These are phyloP conservation scores for Neckera pumila DNA, from an alignment of 225 moss, liverwort and hornwort species.

Conservation along the genomic window DNA sequence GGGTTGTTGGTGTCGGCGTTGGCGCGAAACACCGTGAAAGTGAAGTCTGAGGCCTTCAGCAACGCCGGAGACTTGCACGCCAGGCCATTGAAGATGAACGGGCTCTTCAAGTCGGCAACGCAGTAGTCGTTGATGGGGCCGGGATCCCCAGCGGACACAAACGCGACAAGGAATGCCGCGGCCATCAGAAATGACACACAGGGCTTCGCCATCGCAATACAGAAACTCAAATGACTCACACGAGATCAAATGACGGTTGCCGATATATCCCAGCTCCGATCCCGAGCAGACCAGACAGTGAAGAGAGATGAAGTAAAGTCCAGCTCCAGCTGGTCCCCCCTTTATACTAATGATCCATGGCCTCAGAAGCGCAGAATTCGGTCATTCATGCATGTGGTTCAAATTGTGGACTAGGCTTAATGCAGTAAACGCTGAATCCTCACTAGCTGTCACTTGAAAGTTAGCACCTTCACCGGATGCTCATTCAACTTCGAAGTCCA, in stretches of 20 bases:
- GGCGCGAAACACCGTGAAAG: background rate
- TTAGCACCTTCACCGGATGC: background rate
- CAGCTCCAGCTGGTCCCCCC: background rate
- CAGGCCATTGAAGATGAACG: background rate
- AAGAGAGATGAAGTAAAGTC: background rate
- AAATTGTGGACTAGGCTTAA: background rate
- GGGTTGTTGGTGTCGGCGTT: background rate
- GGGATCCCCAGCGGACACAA: background rate
- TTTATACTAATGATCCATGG: background rate
- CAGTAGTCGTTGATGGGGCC: constrained; percentile 23
- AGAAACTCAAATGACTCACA: background rate
- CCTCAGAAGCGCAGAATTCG: background rate
- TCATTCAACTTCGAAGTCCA: background rate
- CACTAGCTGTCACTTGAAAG: background rate
- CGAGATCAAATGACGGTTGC: background rate
- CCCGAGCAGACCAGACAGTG: background rate
- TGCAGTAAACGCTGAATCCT: background rate
- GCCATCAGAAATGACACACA: background rate
- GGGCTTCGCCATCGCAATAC: background rate
- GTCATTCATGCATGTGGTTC: background rate
- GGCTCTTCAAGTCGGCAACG: constrained; percentile 8
- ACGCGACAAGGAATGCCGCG: background rate
- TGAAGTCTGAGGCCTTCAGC: background rate
- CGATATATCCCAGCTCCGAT: background rate
- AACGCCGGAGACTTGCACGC: background rate